Evolutionary conservation across 139 green algal genomes (phyloP).

Genomic region (Chlamydomonas sp.): DNA sequence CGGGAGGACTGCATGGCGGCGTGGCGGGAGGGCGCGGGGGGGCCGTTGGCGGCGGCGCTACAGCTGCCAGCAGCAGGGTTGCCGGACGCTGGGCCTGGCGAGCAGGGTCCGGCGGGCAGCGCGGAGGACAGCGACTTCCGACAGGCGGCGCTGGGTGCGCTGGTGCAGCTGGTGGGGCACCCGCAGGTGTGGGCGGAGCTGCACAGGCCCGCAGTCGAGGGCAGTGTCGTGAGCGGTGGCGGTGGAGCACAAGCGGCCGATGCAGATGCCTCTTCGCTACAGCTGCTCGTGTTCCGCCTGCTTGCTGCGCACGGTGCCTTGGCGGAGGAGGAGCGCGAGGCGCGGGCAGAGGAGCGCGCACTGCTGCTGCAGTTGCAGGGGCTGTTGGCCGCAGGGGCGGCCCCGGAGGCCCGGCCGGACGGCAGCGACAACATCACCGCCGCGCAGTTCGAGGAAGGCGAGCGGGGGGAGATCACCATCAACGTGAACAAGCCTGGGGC

Average conservation of each 20-base stretch:
- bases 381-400: slow-evolving; percentile 28
- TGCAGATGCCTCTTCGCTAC: slow-evolving; percentile 15
- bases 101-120: background rate
- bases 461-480: background rate
- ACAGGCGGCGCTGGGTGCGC: slow-evolving; percentile 46
- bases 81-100: background rate
- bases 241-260: too few relatives aligned
- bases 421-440: slow-evolving; percentile 32
- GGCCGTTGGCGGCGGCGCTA: slow-evolving; percentile 22
- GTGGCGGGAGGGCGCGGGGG: slow-evolving; percentile 1
- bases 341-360: slow-evolving; percentile 22
- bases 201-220: too few relatives aligned
- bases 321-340: slow-evolving; percentile 43
- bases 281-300: slow-evolving; percentile 43
- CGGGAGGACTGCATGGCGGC: slow-evolving; percentile 26
- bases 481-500: background rate
- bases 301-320: slow-evolving; percentile 41
- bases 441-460: slow-evolving; percentile 19
- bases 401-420: slow-evolving; percentile 1
- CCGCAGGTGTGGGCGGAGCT: slow-evolving; percentile 44
- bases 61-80: background rate
- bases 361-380: background rate
- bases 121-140: slow-evolving; percentile 55
- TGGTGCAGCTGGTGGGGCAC: slow-evolving; percentile 49
- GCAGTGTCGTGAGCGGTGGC: too few relatives aligned